Evolutionary conservation across 306 rosid genomes (phyloP), one percentile per base, ranked within the genome.

Genomic region (Cucumis hystrix): DNA sequence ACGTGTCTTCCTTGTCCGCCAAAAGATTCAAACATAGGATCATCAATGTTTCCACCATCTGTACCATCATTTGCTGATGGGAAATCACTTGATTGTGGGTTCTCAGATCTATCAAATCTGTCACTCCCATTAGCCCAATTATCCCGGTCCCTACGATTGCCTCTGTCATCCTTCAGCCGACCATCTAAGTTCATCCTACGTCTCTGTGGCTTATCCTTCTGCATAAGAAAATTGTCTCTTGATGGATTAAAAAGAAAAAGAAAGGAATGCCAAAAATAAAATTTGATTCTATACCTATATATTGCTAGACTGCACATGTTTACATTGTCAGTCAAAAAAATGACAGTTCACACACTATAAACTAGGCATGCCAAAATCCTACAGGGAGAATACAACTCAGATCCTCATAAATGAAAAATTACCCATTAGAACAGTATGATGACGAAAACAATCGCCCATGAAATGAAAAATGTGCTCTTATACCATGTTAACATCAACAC

Each of bases 91-190:
- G 87, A 82, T 66, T 88, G 99, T 54, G 89, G 86, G 82, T 79
- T 85, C 23, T 92, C 95, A 41, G 89, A 78, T 80, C 90, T 89
- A 71, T 87, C 91, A 79, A 52, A 83, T 74, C 88, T 85, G 72
- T 92, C 97, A 21, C 92, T 92, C 73, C 85, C 89, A 75, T 86
- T 90, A 16, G 82, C 80, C 78, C 95, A 85, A 80, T 87, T 93
- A 55, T 87, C 99, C 20, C 87, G 88, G 64, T 95, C 97, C 85
- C 94, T 87, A 2, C 87, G 88, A 80, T 83, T 92, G 71, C 97
- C 96, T 40, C 98, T 96, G 67, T 89, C 99, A 80, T 92, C 99
- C 86, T 92, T 89, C 84, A 92, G 81, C 64, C 99, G 91, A 47
- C 82, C 84, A 75, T 89, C 98, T 43, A 85, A 66, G 83, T 90